These are phyloP conservation scores for Botrytis porri DNA, from an alignment of 2,329 filamentous ascomycete genomes.

Conservation along the genomic window DNA sequence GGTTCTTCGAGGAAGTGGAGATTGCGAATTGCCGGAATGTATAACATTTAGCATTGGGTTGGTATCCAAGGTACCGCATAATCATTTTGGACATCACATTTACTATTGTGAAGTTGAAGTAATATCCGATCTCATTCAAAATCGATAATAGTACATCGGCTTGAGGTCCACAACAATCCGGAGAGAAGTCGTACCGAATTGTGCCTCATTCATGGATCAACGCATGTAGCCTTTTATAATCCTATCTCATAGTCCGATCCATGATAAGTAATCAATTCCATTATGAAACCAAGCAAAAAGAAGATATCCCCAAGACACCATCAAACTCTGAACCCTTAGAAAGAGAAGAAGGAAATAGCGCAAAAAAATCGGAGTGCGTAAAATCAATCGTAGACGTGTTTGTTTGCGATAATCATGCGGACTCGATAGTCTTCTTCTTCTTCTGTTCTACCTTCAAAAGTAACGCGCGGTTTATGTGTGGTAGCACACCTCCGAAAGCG, in stretches of 20 bases:
- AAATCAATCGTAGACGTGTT: slow-evolving; percentile 4
- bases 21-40: background rate
- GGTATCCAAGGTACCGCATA: background rate
- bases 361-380: slow-evolving; percentile 11
- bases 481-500: slow-evolving; percentile 95
- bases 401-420: slow-evolving; percentile 31
- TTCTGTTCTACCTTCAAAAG: slow-evolving; percentile 96
- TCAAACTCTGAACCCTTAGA: slow-evolving; percentile 14
- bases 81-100: slow-evolving; percentile 1
- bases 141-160: slow-evolving; percentile 10
- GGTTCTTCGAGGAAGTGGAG: background rate
- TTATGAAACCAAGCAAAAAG: slow-evolving; percentile 20
- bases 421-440: slow-evolving; percentile 68
- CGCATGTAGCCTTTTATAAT: slow-evolving; percentile 9
- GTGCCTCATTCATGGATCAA: background rate
- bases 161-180: slow-evolving; percentile 2
- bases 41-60: background rate
- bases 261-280: slow-evolving; percentile 16
- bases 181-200: background rate
- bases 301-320: slow-evolving; percentile 19
- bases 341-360: slow-evolving; percentile 15
- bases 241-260: slow-evolving; percentile 14
- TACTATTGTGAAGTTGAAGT: slow-evolving; percentile 7
- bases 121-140: slow-evolving; percentile 14
- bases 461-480: slow-evolving; percentile 96